Percentiles rank a stretch among this genome's conserved stretches.
phyloP scores from a whole-genome alignment of 352 stramenopile genomes.

The Salisapilia sapeloensis region DNA sequence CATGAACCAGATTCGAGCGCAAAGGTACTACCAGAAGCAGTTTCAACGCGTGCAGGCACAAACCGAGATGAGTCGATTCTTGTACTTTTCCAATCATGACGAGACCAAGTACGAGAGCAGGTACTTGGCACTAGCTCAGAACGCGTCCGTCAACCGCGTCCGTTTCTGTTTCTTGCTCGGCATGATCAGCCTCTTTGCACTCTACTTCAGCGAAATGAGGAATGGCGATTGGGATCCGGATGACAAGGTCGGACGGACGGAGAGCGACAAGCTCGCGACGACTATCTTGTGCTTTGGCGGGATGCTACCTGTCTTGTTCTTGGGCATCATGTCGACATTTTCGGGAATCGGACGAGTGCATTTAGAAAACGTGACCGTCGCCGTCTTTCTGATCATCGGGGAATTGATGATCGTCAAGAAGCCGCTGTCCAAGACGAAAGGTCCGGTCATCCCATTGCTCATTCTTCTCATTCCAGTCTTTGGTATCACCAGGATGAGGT shows the following conservation, averaged over 20 bases:
- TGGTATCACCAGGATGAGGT: slow-evolving; percentile 71
- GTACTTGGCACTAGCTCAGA: slow-evolving; percentile 35
- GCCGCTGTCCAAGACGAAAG: slow-evolving; percentile 42
- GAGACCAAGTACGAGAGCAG: slow-evolving; percentile 46
- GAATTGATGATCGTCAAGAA: slow-evolving; percentile 67
- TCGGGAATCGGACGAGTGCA: slow-evolving; percentile 22
- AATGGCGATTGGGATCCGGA: slow-evolving; percentile 19
- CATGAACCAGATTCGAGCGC: slow-evolving; percentile 64
- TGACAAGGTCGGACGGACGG: slow-evolving; percentile 12
- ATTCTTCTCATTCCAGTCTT: slow-evolving; percentile 73
- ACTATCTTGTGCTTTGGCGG: slow-evolving; percentile 39
- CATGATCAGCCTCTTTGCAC: slow-evolving; percentile 26
- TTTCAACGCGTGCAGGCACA: slow-evolving; percentile 69
- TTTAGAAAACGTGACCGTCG: slow-evolving; percentile 42
- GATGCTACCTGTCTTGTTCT: slow-evolving; percentile 26
- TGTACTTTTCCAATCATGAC: slow-evolving; percentile 41
- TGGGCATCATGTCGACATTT: slow-evolving; percentile 36
- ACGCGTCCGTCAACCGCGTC: slow-evolving; percentile 27
- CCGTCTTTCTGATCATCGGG: slow-evolving; percentile 38
- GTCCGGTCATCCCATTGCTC: slow-evolving; percentile 53
- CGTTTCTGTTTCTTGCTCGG: slow-evolving; percentile 41
- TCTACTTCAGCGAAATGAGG: slow-evolving; percentile 36
- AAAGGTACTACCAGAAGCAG: slow-evolving; percentile 61
- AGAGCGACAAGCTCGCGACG: slow-evolving; percentile 20
- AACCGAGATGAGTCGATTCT: slow-evolving; percentile 37